Conservation (phyloP, 148 eudicot species). For the Amaranthus palmeri region DNA sequence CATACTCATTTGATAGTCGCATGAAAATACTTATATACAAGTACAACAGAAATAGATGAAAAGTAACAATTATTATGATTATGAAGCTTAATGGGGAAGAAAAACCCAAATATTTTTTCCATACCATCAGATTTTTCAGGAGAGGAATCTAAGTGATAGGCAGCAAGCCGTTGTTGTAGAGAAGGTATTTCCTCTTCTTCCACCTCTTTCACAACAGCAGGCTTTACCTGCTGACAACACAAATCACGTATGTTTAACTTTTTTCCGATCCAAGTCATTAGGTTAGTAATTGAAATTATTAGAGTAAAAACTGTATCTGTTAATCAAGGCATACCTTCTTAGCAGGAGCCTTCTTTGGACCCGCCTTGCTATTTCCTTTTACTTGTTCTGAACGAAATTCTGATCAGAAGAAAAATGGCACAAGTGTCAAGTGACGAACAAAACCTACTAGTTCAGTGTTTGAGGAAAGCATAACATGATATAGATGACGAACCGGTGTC, state of each 20-base stretch:
- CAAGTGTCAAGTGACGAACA: background rate
- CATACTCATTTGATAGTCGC: too few species aligned
- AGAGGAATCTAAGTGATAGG: slow-evolving; percentile 68
- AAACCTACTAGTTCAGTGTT: background rate
- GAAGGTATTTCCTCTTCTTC: slow-evolving; percentile 48
- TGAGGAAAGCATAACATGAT: background rate
- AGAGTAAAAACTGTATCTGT: background rate
- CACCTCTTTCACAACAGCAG: slow-evolving; percentile 36
- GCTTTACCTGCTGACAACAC: slow-evolving; percentile 31
- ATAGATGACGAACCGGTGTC: slow-evolving; percentile 49
- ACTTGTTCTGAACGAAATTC: slow-evolving; percentile 37
- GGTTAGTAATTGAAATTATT: background rate
- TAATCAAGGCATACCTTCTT: slow-evolving; percentile 41
- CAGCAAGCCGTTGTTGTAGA: slow-evolving; percentile 61
- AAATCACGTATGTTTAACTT: background rate
- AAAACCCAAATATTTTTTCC: background rate
- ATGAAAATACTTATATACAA: too few species aligned
- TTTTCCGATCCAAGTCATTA: background rate
- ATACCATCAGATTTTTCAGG: slow-evolving; percentile 71
- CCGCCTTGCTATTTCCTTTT: slow-evolving; percentile 55
- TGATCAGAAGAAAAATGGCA: background rate
- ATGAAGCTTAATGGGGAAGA: background rate
- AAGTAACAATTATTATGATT: too few species aligned
- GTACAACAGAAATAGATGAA: too few species aligned
- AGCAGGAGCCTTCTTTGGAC: slow-evolving; percentile 64